Conservation (phyloP, 2,329 filamentous ascomycete genomes). For the Pestalotiopsis sp. region DNA sequence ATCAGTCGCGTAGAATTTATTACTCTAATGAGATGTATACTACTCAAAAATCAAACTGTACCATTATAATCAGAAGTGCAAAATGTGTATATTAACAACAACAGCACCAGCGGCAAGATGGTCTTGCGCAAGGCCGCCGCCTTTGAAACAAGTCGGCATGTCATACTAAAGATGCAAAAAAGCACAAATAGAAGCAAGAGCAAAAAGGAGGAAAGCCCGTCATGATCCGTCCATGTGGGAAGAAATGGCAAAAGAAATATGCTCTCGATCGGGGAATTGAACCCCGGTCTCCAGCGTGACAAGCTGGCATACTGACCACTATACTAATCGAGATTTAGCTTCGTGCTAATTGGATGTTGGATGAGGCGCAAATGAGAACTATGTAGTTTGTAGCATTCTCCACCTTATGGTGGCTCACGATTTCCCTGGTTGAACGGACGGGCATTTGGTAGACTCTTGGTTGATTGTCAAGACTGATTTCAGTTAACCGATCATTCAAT, state of each 20-base stretch:
- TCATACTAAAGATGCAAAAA: neutral
- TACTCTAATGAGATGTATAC: neutral
- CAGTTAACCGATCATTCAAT: no score
- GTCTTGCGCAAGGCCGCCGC: no score
- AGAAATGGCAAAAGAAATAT: neutral
- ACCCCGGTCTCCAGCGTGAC: conserved; percentile 34
- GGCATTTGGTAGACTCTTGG: no score
- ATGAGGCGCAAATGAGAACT: neutral
- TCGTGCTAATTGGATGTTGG: neutral
- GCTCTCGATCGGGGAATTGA: conserved; percentile 37
- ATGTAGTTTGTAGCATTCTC: neutral
- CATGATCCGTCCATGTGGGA: neutral
- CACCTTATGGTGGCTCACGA: no score
- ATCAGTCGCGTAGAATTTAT: neutral
- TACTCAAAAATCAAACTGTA: neutral
- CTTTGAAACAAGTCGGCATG: neutral
- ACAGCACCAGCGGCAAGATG: no score
- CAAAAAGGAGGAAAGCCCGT: neutral
- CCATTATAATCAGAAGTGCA: neutral
- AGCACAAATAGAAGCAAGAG: neutral
- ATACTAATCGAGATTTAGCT: conserved; percentile 27
- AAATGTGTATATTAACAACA: neutral
- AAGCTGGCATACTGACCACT: conserved; percentile 30
- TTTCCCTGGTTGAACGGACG: no score
- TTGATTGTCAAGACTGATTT: no score